phyloP scores from a whole-genome alignment of 495 filamentous ascomycete genomes.

The Aspergillus coremiiformis region DNA sequence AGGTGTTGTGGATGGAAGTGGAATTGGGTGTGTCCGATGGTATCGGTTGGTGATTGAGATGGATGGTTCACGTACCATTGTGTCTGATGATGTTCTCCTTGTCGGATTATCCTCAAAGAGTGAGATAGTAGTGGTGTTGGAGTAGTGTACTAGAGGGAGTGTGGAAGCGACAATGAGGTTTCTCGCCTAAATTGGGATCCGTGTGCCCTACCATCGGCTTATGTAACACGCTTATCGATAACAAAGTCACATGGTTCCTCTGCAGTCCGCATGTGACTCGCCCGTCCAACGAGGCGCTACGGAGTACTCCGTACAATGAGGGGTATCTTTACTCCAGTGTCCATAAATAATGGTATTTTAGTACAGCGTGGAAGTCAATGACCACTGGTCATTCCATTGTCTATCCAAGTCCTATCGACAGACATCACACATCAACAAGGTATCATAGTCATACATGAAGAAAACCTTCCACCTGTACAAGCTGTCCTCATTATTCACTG shows the following conservation, averaged over 20 bases:
- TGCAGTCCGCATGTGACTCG: background rate
- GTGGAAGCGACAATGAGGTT: constrained; percentile 17
- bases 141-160: constrained; percentile 15
- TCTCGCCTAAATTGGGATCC: constrained; percentile 26
- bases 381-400: background rate
- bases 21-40: background rate
- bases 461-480: constrained; percentile 32
- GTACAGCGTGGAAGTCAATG: constrained; percentile 1
- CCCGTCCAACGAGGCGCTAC: background rate
- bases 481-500: constrained; percentile 19
- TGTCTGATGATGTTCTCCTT: constrained; percentile 29
- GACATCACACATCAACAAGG: constrained; percentile 34
- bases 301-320: background rate
- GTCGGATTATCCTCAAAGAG: constrained; percentile 64
- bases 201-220: constrained; percentile 35
- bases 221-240: constrained; percentile 18
- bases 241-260: background rate
- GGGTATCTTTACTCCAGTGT: background rate
- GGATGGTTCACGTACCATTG: constrained; percentile 32
- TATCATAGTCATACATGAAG: constrained; percentile 48
- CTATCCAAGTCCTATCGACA: constrained; percentile 12
- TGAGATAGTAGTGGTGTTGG: constrained; percentile 14
- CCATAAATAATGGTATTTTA: too few relatives aligned
- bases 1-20: too few relatives aligned
- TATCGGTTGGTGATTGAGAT: background rate